Evolutionary conservation across 2,329 filamentous ascomycete genomes (phyloP), one percentile per base, ranked within the genome.

Genomic region (Balansia obtecta): DNA sequence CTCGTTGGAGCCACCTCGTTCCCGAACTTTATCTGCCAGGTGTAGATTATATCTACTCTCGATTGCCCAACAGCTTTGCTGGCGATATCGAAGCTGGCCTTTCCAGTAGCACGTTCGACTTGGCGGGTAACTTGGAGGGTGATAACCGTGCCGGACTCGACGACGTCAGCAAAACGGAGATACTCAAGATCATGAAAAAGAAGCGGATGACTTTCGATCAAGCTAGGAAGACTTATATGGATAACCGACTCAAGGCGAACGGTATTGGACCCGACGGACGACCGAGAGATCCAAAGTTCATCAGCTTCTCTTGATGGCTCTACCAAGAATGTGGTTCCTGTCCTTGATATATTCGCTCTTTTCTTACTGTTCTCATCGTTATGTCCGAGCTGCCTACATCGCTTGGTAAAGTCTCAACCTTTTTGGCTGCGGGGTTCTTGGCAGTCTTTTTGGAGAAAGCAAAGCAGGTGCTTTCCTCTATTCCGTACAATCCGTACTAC

Each of bases 281-380:
- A 59, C 93, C 93, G 54, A 78, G 82, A 63, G 91, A 97, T 71
- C 89, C 90, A 54, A 96, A 96, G 72, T 95, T 95, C 64, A 89
- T 97, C 53, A 94, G 87, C 64, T 97, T 97, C 68, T 71, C 68
- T 44, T 71, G 55, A 65, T 15, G 7, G 38, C 11, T 32, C 13
- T 22, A 37, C 11, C 22, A 27, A 27, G 27, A 3, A 18, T n/a
- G 9, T 20, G 16, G 20, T 30, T 46, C 8, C 37, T 13, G 15
- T 15, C 20, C 8, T 16, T 16, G 12, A 33, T 32, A 33, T 18
- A 41, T 45, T 45, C 27, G 1, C 27, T 27, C 20, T 12, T 22
- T 39, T 27, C 20, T 32, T 12, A 18, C 43, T 18, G 38, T 15
- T 30, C n/a, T 27, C 27, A 18, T n/a, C 27, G 13, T n/a, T 7